Evolutionary conservation across 2,329 filamentous ascomycete genomes (phyloP), one percentile per base, ranked within the genome.

Genomic region (Trichoderma sp.): DNA sequence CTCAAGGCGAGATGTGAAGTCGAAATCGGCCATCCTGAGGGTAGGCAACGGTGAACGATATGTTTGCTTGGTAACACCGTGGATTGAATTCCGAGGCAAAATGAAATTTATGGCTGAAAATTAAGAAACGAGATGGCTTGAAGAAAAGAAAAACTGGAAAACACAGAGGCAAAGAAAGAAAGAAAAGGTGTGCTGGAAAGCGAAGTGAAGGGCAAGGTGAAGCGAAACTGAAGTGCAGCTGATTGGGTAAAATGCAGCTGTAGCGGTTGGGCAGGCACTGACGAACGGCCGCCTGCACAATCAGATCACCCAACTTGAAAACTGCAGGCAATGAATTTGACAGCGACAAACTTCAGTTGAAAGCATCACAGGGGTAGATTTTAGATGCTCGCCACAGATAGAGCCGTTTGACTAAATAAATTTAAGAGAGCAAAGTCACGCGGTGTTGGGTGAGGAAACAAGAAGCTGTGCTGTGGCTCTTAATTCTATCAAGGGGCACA

Each of bases 1-100:
- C 73, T 75, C 73, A 28, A 79, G 60, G 12, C 76, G 78, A 36
- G 58, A 61, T 24, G 56, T 57, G 8, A 76, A 57, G n/a, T 75
- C 60, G 9, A 72, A 63, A 12, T 67, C 71, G 4, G 76, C 58
- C 77, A 79, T 79, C 56, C 6, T 39, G 60, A 62, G 18, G 34
- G 1, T 30, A 15, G 30, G 24, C 24, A n/a, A 56, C 7, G 6
- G 8, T 15, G 1, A 12, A 15, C 12, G 53, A 4, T 30, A 43
- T 14, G 63, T 12, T 30, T 14, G 14, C 6, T 9, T 51, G 26
- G 11, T 32, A 12, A 26, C 26, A 34, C 9, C 11, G 43, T 8
- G 5, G 30, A 24, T 15, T 15, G 6, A 26, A 7, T 36, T 36
- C 26, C n/a, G 18, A 64, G 24, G 26, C 36, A 28, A n/a, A 28